Conservation (phyloP, 1,139 yeast species). For the Candida glucosophila region DNA sequence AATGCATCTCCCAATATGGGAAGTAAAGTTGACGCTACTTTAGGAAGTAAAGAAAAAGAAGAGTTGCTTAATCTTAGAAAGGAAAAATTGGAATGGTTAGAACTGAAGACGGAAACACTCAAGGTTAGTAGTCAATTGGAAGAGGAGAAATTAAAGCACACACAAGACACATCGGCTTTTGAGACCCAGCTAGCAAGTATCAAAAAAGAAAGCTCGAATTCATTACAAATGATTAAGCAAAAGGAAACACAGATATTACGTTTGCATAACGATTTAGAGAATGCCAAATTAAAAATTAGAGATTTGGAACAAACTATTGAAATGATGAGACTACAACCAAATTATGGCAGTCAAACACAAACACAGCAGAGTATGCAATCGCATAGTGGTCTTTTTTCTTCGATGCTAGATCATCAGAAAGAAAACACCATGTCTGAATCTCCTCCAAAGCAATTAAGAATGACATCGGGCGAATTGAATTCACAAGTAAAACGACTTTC, state of each 20-base stretch:
- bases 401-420: too few species aligned
- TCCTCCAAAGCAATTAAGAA: slow-evolving; percentile 8
- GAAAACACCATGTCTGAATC: slow-evolving; percentile 4
- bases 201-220: slow-evolving; percentile 43
- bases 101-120: slow-evolving; percentile 32
- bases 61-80: slow-evolving; percentile 45
- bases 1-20: slow-evolving; percentile 8
- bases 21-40: slow-evolving; percentile 7
- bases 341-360: slow-evolving; percentile 7
- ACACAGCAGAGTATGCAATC: slow-evolving; percentile 4
- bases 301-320: slow-evolving; percentile 48
- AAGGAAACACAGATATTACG: slow-evolving; percentile 60
- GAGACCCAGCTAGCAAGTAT: slow-evolving; percentile 25
- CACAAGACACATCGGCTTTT: slow-evolving; percentile 34
- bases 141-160: slow-evolving; percentile 33
- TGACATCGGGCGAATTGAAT: slow-evolving; percentile 33
- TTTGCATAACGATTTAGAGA: slow-evolving; percentile 52
- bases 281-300: slow-evolving; percentile 36
- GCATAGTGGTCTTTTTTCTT: slow-evolving; percentile 1
- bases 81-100: slow-evolving; percentile 45
- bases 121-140: slow-evolving; percentile 32
- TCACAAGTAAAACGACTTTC: slow-evolving; percentile 38
- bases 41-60: slow-evolving; percentile 21
- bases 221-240: slow-evolving; percentile 47
- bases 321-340: slow-evolving; percentile 29